phyloP scores from a whole-genome alignment of 495 filamentous ascomycete species.

The Neurospora sp. region DNA sequence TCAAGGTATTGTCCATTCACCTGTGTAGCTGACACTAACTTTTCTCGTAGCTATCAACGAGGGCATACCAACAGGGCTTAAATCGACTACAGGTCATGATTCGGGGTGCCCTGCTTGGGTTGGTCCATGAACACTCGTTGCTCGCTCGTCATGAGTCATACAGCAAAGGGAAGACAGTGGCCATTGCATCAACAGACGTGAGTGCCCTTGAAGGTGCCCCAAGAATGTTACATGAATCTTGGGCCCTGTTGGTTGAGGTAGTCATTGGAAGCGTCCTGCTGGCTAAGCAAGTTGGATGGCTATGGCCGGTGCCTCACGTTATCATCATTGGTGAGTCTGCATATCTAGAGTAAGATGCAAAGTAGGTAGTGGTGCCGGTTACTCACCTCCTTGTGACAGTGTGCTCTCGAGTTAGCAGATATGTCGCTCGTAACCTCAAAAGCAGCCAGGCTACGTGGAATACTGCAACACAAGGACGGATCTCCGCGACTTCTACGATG shows the following conservation, averaged over 20 bases:
- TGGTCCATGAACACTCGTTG: constrained; percentile 49
- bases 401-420: constrained; percentile 31
- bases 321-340: constrained; percentile 40
- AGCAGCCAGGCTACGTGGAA: constrained; percentile 41
- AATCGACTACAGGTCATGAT: constrained; percentile 52
- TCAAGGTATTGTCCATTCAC: neutral
- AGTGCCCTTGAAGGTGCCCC: constrained; percentile 17
- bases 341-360: neutral
- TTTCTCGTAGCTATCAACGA: constrained; percentile 35
- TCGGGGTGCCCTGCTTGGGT: constrained; percentile 45
- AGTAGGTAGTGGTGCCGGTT: neutral
- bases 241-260: constrained; percentile 49
- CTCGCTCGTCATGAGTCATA: constrained; percentile 30
- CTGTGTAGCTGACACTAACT: neutral
- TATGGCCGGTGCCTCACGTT: constrained; percentile 45
- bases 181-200: constrained; percentile 48
- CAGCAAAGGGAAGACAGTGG: constrained; percentile 44
- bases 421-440: constrained; percentile 38
- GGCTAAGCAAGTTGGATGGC: constrained; percentile 44
- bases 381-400: constrained; percentile 12
- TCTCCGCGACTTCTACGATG: constrained; percentile 41
- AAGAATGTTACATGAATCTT: constrained; percentile 31
- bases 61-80: constrained; percentile 44
- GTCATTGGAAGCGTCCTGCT: constrained; percentile 49
- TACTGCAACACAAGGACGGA: constrained; percentile 41